These are phyloP conservation scores for Pelargonium fulgidum DNA, from an alignment of 441 rosid genomes.

Conservation along the genomic window DNA sequence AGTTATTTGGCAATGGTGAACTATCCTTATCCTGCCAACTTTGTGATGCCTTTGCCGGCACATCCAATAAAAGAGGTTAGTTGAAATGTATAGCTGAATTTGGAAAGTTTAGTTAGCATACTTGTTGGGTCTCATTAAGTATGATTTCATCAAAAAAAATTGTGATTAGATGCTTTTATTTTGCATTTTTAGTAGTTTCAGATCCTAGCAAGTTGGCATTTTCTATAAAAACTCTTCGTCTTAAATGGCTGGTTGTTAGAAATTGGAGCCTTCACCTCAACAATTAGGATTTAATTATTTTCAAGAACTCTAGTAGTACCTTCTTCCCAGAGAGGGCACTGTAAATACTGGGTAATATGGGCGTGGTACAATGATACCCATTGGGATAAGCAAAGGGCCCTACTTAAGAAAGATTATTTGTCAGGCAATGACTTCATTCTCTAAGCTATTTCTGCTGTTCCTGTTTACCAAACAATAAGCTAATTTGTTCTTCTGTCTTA, in stretches of 20 bases:
- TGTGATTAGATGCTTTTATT: neutral
- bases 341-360: neutral
- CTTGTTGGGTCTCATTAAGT: neutral
- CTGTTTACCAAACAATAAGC: neutral
- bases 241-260: neutral
- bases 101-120: neutral
- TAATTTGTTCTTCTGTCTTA: neutral
- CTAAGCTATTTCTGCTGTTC: neutral
- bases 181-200: neutral
- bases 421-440: neutral
- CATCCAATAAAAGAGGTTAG: slow-evolving; percentile 80
- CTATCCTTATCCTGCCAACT: slow-evolving; percentile 67
- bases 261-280: neutral
- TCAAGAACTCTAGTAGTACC: neutral
- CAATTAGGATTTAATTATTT: neutral
- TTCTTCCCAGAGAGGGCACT: neutral
- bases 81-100: slow-evolving; percentile 2
- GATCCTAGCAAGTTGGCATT: neutral
- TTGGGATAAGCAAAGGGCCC: neutral
- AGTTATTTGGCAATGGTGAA: slow-evolving; percentile 87
- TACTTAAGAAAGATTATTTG: too few species aligned
- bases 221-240: neutral
- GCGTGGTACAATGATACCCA: neutral
- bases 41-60: slow-evolving; percentile 88
- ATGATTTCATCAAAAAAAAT: neutral